Base-by-base conservation (phyloP, 257 asterid species). In the Paulownia fortunei region DNA sequence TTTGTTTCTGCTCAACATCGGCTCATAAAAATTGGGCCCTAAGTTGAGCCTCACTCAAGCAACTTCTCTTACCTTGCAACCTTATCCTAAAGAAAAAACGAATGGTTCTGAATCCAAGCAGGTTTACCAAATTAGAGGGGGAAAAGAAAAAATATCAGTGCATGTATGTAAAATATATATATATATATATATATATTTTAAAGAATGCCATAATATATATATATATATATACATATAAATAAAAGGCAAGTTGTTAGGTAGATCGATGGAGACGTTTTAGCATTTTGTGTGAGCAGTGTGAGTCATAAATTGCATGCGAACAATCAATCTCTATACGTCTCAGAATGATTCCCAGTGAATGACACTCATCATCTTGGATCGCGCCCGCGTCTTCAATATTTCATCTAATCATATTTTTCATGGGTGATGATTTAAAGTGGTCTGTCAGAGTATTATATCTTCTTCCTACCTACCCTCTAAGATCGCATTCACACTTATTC, bases 261-360 rank as follows among this genome's bases (percentile, higher is more conserved):
- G 69, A 41, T 58, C 18, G 65, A 39, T 4, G 46, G 19, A 1
- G 69, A 73, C 51, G 5, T 8, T 32, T 24, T 73, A 18, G 78
- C 69, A 73, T 73, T 37, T 59, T 73, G n/a, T n/a, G n/a, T n/a
- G n/a, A n/a, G n/a, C n/a, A n/a, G 60, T 26, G 47, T 42, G 42
- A 23, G 59, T 59, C 70, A 59, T 60, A 74, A 59, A 74, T 60
- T 74, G 61, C 60, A 60, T 26, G 71, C 19, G 34, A 15, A 74
- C 69, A 60, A 74, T 59, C 13, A 41, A 26, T 41, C 30, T 16
- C 23, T 59, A 61, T n/a, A 13, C 7, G 34, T 56, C 60, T 73
- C 36, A n/a, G 64, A 71, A 49, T 5, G 52, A 18, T 32, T 51
- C 8, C n/a, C n/a, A n/a, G n/a, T n/a, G n/a, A n/a, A n/a, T n/a